Evolutionary conservation across 164 flowering plant species (phyloP), one percentile per base, ranked within the genome.

Genomic region (Liriodendron chinense): DNA sequence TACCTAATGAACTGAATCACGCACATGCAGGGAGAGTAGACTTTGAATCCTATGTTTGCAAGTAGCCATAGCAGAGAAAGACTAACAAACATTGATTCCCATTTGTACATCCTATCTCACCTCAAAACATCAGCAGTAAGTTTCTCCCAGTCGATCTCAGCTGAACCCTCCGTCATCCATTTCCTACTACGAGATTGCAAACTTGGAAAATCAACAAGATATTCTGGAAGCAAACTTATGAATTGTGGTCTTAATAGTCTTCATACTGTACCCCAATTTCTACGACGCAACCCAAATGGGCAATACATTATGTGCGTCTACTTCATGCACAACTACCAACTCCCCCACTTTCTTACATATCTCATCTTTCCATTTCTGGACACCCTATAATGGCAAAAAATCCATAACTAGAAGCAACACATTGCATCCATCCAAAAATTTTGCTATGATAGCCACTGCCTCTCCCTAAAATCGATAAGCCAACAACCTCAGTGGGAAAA

Each of bases 221-320:
- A 96, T 77, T 88, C 88, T 16, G 97, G 93, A 65, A 96, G 90
- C 82, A n/a, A 83, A 68, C 80, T 94, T 96, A 80, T 88, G 89
- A 25, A 94, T 94, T 83, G 91, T 96, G 16, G 87, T 82, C 77
- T 97, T 85, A 59, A 96, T 49, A 23, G 98, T 96, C 82, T 79
- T 87, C 25, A 97, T 98, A 79, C 96, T 76, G 68, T 96, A 92
- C 83, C 94, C 98, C 84, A 96, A 79, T 78, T 94, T 96, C n/a
- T 78, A 78, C 0, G 99, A 94, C 18, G 97, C 97, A 47, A 83
- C 91, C 98, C 98, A 94, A 68, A 83, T 56, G 5, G 99, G 99
- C 13, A 96, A 95, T 62, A 96, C 85, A 85, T 96, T 96, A 82
- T 96, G 98, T 0, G 98, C 93, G 84, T 96, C 99, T 57, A 94